These are phyloP conservation scores for Quercus phellos DNA, from an alignment of 331 rosid species.

Conservation along the genomic window DNA sequence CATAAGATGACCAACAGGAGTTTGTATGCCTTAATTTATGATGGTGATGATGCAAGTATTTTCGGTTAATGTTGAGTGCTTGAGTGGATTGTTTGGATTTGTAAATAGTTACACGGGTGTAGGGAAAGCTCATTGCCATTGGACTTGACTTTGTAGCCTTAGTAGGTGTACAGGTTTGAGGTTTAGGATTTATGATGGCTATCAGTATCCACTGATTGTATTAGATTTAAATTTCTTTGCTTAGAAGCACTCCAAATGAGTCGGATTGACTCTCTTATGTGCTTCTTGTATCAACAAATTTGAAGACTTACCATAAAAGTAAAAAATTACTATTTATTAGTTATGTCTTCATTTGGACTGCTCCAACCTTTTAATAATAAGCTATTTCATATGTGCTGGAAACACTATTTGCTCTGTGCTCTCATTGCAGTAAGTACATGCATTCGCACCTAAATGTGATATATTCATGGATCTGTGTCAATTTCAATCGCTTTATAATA, in stretches of 20 bases:
- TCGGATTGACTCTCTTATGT: neutral
- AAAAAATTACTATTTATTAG: neutral
- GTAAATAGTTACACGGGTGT: constrained; percentile 59
- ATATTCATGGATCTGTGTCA: neutral
- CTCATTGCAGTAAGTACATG: neutral
- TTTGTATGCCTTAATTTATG: constrained; percentile 24
- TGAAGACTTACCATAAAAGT: neutral
- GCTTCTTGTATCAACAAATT: neutral
- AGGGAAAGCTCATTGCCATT: constrained; percentile 34
- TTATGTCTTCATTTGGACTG: neutral
- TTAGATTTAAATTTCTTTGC: constrained; percentile 16
- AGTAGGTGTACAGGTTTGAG: constrained; percentile 53
- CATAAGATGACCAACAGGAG: constrained; percentile 18
- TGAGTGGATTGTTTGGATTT: constrained; percentile 29
- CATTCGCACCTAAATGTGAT: too few species aligned
- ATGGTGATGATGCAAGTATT: constrained; percentile 26
- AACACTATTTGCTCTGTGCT: neutral
- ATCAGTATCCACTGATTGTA: constrained; percentile 5
- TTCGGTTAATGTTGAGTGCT: constrained; percentile 28
- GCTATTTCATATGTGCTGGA: neutral
- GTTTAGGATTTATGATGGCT: constrained; percentile 10
- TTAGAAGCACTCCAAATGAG: constrained; percentile 11
- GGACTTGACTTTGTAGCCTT: constrained; percentile 33
- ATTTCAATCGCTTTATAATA: neutral
- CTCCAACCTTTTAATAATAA: neutral